Evolutionary conservation across 2,329 filamentous ascomycete species (phyloP).

Genomic region (Bipolaris oryzae): DNA sequence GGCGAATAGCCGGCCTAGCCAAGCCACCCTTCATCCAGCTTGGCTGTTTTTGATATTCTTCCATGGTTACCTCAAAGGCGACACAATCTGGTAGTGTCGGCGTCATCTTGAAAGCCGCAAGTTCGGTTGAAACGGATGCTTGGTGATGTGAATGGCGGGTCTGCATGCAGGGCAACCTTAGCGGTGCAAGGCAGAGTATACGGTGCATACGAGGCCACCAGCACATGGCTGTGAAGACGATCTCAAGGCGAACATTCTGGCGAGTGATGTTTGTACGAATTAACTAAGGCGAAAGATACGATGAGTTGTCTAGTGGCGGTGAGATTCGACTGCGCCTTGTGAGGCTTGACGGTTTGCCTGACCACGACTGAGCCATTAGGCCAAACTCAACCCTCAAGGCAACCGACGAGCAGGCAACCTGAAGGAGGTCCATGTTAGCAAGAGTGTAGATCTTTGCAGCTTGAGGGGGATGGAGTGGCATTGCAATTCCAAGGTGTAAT

Average conservation of each 20-base stretch:
- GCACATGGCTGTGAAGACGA: conserved; percentile 10
- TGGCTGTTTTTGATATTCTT: conserved; percentile 18
- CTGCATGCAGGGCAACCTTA: conserved; percentile 11
- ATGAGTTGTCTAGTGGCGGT: background rate
- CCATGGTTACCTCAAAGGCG: conserved; percentile 15
- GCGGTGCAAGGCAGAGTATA: background rate
- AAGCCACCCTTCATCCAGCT: conserved; percentile 12
- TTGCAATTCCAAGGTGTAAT: background rate
- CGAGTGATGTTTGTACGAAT: background rate
- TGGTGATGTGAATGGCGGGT: conserved; percentile 8
- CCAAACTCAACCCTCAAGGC: background rate
- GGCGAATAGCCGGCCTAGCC: conserved; percentile 13
- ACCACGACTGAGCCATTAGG: background rate
- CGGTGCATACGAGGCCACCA: conserved; percentile 6
- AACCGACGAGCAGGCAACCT: background rate
- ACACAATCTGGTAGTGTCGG: conserved; percentile 4
- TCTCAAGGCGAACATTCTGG: conserved; percentile 1
- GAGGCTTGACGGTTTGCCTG: background rate
- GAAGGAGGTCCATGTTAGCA: background rate
- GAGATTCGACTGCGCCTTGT: background rate
- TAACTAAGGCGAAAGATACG: background rate
- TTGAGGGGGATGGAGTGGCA: background rate
- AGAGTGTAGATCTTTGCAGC: background rate
- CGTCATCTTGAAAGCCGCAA: conserved; percentile 8
- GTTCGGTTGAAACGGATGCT: conserved; percentile 3